Conservation (phyloP, 106 monocot species). For the Xerophyta viscosa region DNA sequence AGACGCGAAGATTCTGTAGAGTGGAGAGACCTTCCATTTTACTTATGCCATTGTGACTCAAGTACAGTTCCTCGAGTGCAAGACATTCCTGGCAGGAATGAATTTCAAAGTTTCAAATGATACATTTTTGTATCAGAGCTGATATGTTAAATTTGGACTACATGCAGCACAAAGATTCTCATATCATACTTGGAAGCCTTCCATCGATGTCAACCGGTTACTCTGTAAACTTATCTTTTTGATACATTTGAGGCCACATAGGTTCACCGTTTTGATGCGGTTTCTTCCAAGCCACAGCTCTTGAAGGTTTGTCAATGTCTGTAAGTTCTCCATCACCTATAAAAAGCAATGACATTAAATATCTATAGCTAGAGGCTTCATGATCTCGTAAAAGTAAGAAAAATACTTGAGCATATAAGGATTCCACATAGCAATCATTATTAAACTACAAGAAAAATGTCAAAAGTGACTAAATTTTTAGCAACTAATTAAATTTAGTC, state of each 20-base stretch:
- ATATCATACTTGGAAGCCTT: constrained; percentile 65
- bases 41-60: constrained; percentile 92
- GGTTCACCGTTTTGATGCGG: constrained; percentile 66
- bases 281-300: constrained; percentile 91
- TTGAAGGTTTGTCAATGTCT: constrained; percentile 63
- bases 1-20: constrained; percentile 64
- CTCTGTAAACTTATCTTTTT: constrained; percentile 91
- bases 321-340: constrained; percentile 88
- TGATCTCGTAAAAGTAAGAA: not conserved
- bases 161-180: not conserved
- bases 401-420: not conserved
- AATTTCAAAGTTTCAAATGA: constrained; percentile 2
- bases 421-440: too few relatives aligned
- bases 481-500: not conserved
- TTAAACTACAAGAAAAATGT: too few relatives aligned
- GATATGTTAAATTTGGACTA: not conserved
- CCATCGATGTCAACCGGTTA: constrained; percentile 84
- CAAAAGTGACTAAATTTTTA: not conserved
- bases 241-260: constrained; percentile 77
- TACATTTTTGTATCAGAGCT: not conserved
- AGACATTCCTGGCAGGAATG: constrained; percentile 58
- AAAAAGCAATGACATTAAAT: not conserved
- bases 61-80: constrained; percentile 86
- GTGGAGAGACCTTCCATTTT: constrained; percentile 91
- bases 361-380: not conserved